Conservation (phyloP, 768 basidiomycete species). For the Hericium rajendrae region DNA sequence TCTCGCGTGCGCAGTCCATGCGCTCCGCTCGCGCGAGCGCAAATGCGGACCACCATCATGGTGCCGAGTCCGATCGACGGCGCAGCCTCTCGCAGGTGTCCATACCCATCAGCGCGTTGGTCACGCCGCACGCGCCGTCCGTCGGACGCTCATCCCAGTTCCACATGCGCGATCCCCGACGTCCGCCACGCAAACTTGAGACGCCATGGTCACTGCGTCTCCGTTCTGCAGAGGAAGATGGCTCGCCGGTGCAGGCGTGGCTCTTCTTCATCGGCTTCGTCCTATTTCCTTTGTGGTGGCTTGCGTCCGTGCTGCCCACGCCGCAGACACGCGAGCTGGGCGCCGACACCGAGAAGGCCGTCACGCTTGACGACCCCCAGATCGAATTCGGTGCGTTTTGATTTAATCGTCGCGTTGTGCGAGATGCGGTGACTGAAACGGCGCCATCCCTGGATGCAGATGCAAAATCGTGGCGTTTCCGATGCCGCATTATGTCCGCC, state of each 20-base stretch:
- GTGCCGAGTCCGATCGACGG: conserved; percentile 23
- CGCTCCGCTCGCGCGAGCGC: conserved; percentile 4
- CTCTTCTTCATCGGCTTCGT: conserved; percentile 67
- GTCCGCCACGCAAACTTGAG: conserved; percentile 44
- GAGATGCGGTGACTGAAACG: background rate
- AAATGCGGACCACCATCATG: background rate
- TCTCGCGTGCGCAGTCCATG: background rate
- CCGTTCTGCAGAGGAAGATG: conserved; percentile 41
- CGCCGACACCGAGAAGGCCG: conserved; percentile 51
- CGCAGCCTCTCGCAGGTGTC: conserved; percentile 60
- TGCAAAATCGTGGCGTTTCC: conserved; percentile 61
- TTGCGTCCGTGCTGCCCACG: conserved; percentile 47
- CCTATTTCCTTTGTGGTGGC: conserved; percentile 52
- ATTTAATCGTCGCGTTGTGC: conserved; percentile 1
- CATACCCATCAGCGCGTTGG: conserved; percentile 71
- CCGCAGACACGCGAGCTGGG: conserved; percentile 56
- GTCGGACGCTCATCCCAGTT: conserved; percentile 48
- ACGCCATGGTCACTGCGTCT: conserved; percentile 58
- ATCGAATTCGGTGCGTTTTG: conserved; percentile 57
- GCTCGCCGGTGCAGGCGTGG: conserved; percentile 60
- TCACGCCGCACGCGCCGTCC: conserved; percentile 73
- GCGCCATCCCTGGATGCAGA: conserved; percentile 32
- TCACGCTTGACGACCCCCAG: conserved; percentile 71
- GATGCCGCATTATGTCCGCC: conserved; percentile 64
- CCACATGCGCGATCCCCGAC: conserved; percentile 76